Base-by-base conservation (phyloP, 805 yeast genomes). In the Starmerella apicola region DNA sequence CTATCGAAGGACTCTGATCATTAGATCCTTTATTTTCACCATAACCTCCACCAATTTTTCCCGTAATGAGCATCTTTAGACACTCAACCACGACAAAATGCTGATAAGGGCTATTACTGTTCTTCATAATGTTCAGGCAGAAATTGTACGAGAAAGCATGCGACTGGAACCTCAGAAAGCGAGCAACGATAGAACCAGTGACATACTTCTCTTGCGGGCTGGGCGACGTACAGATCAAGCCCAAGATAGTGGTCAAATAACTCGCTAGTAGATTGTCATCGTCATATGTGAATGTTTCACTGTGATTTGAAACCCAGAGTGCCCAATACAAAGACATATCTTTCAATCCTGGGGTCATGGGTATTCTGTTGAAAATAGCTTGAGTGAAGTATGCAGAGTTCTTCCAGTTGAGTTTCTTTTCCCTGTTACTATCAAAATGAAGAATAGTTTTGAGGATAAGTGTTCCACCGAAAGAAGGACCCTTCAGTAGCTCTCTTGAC, bases 1-100 rank as follows among this genome's bases (percentile, higher is more conserved):
- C 30, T 12, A 27, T 13, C 10, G 10, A 8, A 7, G 26, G 26
- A 12, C 10, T 7, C 20, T 6, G 5, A 12, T 13, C 21, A 16
- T 7, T 21, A 17, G 10, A 10, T 6, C 12, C 13, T 8, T 32
- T 32, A 13, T 20, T 20, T n/a, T 27, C 15, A 13, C 7, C 7
- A 23, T 8, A 8, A 33, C 22, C 22, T 18, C 39, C 20, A 20
- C 34, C 29, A 19, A 38, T 41, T 37, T 45, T 48, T 29, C 56
- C 54, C 8, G 48, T 39, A 20, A 45, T 43, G 17, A 84, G 64
- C 49, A 78, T 83, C 55, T 79, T 83, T 52, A 84, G 67, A 19
- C 83, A 74, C 3, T 78, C 73, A 15, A 83, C 68, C 27, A 75
- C 60, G 49, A 75, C 74, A 18, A 73, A 71, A 29, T 70, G 69